Evolutionary conservation across 495 filamentous ascomycete genomes (phyloP).

Genomic region (Penicillium paxilli): DNA sequence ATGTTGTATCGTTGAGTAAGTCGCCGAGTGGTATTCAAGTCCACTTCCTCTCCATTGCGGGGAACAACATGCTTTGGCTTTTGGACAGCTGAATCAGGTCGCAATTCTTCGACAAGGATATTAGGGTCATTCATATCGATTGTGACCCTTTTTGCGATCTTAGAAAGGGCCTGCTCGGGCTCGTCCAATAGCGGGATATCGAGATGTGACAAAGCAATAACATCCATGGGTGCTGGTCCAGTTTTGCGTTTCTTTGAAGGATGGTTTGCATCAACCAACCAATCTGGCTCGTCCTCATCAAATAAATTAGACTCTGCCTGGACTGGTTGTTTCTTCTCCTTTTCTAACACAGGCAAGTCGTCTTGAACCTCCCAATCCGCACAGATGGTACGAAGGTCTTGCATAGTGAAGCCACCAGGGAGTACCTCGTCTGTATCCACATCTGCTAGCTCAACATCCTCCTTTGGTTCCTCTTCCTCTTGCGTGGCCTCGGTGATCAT

Average conservation of each 20-base stretch:
- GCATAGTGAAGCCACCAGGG: slow-evolving; percentile 64
- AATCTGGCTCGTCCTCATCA: slow-evolving; percentile 52
- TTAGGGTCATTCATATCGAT: slow-evolving; percentile 92
- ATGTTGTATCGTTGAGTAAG: slow-evolving; percentile 87
- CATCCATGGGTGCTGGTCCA: slow-evolving; percentile 37
- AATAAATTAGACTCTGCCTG: slow-evolving; percentile 18
- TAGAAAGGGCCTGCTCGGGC: slow-evolving; percentile 60
- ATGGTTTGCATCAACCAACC: slow-evolving; percentile 44
- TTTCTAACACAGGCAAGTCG: slow-evolving; percentile 27
- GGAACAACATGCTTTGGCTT: slow-evolving; percentile 37
- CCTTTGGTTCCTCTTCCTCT: slow-evolving; percentile 55
- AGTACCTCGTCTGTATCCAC: slow-evolving; percentile 46
- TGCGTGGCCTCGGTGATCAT: slow-evolving; percentile 54
- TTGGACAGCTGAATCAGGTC: slow-evolving; percentile 48
- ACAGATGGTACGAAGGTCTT: slow-evolving; percentile 77
- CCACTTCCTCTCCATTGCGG: slow-evolving; percentile 39
- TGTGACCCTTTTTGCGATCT: slow-evolving; percentile 69
- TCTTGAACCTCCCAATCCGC: slow-evolving; percentile 76
- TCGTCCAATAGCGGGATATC: slow-evolving; percentile 58
- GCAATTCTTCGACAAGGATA: slow-evolving; percentile 71
- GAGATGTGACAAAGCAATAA: slow-evolving; percentile 46
- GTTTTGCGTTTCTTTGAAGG: slow-evolving; percentile 53
- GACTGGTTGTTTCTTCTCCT: slow-evolving; percentile 21
- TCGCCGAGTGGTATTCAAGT: slow-evolving; percentile 38
- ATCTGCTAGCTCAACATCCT: slow-evolving; percentile 60